Conservation (phyloP, 768 basidiomycete species). For the Suillus subaureus region DNA sequence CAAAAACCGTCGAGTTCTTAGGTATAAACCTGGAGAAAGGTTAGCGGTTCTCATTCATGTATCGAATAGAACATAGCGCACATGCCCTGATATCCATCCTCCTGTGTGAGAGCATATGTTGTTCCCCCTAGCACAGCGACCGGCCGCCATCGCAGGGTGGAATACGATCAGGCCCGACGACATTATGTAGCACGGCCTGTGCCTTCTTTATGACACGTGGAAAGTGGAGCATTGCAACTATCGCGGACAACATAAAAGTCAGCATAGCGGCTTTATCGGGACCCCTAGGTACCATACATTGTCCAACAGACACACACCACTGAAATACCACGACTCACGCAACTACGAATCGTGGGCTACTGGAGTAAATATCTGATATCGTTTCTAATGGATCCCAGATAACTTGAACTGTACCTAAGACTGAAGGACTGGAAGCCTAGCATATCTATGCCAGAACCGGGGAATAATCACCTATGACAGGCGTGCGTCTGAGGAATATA, state of each 20-base stretch:
- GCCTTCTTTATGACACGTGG: constrained; percentile 29
- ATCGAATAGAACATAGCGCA: background rate
- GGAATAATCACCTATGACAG: constrained; percentile 32
- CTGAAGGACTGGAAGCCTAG: too few relatives aligned
- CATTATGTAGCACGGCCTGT: constrained; percentile 26
- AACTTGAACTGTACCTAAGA: too few relatives aligned
- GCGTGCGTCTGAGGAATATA: constrained; percentile 43
- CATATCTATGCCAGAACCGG: constrained; percentile 28
- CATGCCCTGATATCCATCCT: constrained; percentile 20
- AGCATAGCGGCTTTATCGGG: background rate
- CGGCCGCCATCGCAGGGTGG: constrained; percentile 10
- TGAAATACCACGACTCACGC: too few relatives aligned
- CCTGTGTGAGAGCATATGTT: constrained; percentile 18
- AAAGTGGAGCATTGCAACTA: constrained; percentile 28
- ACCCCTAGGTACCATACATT: too few relatives aligned
- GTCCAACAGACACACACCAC: too few relatives aligned
- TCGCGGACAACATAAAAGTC: background rate
- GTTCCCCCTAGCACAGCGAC: background rate
- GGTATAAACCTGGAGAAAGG: constrained; percentile 19
- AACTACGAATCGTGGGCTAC: too few relatives aligned
- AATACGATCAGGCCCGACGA: constrained; percentile 24
- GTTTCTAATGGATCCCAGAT: too few relatives aligned
- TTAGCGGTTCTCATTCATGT: background rate
- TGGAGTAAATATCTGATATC: too few relatives aligned
- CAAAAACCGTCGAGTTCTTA: constrained; percentile 21